Base-by-base conservation (phyloP, 208 protist genomes). In the Phytomonas sp. region DNA sequence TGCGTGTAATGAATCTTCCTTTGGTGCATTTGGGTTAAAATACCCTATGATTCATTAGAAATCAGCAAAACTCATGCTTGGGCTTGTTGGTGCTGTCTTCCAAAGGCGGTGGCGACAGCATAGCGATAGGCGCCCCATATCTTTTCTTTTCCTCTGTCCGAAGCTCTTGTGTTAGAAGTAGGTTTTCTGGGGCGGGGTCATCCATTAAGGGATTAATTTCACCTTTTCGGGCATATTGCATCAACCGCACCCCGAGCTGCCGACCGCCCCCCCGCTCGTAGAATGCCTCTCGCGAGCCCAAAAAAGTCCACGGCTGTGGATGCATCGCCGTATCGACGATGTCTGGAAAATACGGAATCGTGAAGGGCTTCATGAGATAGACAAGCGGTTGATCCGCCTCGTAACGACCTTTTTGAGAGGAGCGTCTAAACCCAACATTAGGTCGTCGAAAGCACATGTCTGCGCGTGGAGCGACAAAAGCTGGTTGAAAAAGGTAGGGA, bases 331-430 rank as follows among this genome's bases (percentile, higher is more conserved):
- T 81, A 70, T 93, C 91, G 0, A 94, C 85, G 76, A 96, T 93
- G 67, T 96, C 91, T 30, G 91, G 91, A 62, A 96, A 96, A 75
- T 89, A 92, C 20, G 91, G 91, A 26, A 96, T 83, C n/a, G 91
- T 94, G 78, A 93, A 96, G 8, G 60, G 53, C 66, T 83, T 82
- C 43, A 91, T 36, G 8, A 93, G 67, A 51, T 79, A 92, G 13
- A 79, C 71, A 5, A 91, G 70, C 2, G 88, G 79, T 62, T 82
- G 74, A 59, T 96, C 91, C 13, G 88, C 68, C 67, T 92, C 88
- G 72, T 96, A 96, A 31, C 68, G 73, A n/a, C 91, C 91, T 66
- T 96, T 96, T 15, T 80, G 68, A 5, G 76, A 67, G n/a, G 76
- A 79, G n/a, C 62, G 63, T 6, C 87, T 85, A 4, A 75, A 53